These are phyloP conservation scores for Annona cherimola DNA, from an alignment of 164 flowering plant genomes.

Conservation along the genomic window DNA sequence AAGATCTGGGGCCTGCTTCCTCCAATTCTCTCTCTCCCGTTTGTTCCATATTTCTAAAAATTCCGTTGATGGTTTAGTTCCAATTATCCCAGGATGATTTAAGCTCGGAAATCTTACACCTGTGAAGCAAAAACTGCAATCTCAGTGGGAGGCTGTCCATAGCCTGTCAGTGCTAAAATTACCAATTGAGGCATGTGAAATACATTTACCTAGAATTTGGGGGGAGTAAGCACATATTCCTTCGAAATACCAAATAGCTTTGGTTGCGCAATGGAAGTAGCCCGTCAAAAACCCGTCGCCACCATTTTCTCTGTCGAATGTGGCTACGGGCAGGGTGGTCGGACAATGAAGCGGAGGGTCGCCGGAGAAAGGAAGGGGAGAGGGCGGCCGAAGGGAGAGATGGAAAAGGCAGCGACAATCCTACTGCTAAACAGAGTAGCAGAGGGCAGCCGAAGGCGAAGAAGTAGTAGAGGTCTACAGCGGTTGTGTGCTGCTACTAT, in stretches of 20 bases:
- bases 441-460: too few relatives aligned
- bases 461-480: too few relatives aligned
- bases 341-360: too few relatives aligned
- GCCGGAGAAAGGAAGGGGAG: too few relatives aligned
- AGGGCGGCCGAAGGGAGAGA: too few relatives aligned
- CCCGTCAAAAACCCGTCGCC: conserved; percentile 95
- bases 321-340: too few relatives aligned
- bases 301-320: conserved; percentile 93
- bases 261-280: conserved; percentile 89
- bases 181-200: conserved; percentile 3
- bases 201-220: conserved; percentile 72
- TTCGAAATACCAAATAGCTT: conserved; percentile 97
- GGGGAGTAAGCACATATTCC: conserved; percentile 95
- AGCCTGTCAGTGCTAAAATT: neutral
- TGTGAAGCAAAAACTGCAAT: conserved; percentile 14
- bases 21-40: conserved; percentile 65
- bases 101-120: conserved; percentile 92
- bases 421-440: too few relatives aligned
- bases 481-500: too few relatives aligned
- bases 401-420: too few relatives aligned
- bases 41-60: conserved; percentile 82
- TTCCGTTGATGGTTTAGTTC: conserved; percentile 94
- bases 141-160: neutral
- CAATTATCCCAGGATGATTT: conserved; percentile 92
- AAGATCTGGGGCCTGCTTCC: conserved; percentile 58